Base-by-base conservation (phyloP, 345 rosid species). In the Geranium brycei region DNA sequence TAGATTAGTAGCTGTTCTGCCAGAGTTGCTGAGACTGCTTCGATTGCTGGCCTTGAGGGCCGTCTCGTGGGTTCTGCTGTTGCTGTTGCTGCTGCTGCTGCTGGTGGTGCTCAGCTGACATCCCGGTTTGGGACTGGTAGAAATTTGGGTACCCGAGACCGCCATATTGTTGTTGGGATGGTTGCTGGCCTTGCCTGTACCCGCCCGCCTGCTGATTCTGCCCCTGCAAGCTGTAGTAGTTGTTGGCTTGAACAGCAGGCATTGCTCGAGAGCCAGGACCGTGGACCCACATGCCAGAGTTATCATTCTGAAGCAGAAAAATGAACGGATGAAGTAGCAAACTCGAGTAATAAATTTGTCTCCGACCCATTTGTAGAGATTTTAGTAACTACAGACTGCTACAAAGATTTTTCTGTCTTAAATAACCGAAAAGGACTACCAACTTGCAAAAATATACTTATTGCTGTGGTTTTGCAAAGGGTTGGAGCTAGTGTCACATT, bases 1-100 rank as follows among this genome's bases (percentile, higher is more conserved):
- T 58, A 11, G 59, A 75, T 83, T 75, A 92, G 91, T 93, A 93
- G 76, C 80, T 80, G 84, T 90, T 90, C 79, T 83, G 97, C 99
- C 97, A 93, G 17, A 93, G 63, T 35, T 88, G 99, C 71, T 85
- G 95, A 59, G 81, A 76, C 85, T 86, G 99, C 77, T 88, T 93
- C 23, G 91, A 78, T 16, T 85, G 81, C 76, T 90, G 99, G 60
- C 82, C 86, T 77, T 93, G 97, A 19, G 85, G 69, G 13, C 82
- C 83, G 10, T 93, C 97, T 77, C 96, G 79, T 16, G 84, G 73
- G 83, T 80, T 87, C 69, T 90, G 97, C 79, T 35, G 28, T 23
- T 23, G 28, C 28, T 23, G 28, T 23, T 23, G 28, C 28, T 23
- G 28, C 2, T 85, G 28, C 2, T 85, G 99, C 82, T 88, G 99